These are phyloP conservation scores for Crotalaria pallida DNA, from an alignment of 306 rosid genomes.

Conservation along the genomic window DNA sequence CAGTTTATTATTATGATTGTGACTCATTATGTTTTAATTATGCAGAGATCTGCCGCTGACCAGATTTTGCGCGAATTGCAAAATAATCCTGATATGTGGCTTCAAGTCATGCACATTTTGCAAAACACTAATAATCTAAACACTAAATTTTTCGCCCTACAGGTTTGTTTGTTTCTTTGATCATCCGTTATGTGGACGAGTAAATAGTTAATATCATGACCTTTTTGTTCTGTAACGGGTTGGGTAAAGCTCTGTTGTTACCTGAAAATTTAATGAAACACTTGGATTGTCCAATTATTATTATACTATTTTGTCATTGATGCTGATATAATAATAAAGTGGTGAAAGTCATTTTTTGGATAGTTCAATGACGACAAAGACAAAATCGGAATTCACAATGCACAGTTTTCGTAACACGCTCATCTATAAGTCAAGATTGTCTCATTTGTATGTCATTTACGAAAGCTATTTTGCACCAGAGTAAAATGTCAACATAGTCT, in stretches of 20 bases:
- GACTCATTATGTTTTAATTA: background rate
- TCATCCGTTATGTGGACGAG: background rate
- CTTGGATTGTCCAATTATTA: background rate
- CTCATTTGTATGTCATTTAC: no score
- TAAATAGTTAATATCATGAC: background rate
- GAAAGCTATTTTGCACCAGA: no score
- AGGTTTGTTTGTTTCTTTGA: constrained; percentile 50
- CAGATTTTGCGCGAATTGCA: constrained; percentile 86
- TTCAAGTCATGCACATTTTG: constrained; percentile 94
- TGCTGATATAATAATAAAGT: no score
- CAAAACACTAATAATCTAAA: constrained; percentile 73
- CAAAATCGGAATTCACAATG: no score
- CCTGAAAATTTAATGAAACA: background rate
- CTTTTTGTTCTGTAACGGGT: no score
- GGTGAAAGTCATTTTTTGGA: no score
- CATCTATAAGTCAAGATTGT: no score
- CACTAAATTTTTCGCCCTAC: constrained; percentile 96
- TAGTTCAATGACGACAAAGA: no score
- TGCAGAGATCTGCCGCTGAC: constrained; percentile 93
- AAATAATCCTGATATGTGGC: constrained; percentile 95
- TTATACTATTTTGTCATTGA: background rate
- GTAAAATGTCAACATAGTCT: no score
- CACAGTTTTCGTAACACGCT: no score
- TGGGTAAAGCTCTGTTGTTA: background rate
- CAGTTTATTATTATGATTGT: background rate